Evolutionary conservation across 1,284 basidiomycete species (phyloP).

Genomic region (Puccinia coronata): DNA sequence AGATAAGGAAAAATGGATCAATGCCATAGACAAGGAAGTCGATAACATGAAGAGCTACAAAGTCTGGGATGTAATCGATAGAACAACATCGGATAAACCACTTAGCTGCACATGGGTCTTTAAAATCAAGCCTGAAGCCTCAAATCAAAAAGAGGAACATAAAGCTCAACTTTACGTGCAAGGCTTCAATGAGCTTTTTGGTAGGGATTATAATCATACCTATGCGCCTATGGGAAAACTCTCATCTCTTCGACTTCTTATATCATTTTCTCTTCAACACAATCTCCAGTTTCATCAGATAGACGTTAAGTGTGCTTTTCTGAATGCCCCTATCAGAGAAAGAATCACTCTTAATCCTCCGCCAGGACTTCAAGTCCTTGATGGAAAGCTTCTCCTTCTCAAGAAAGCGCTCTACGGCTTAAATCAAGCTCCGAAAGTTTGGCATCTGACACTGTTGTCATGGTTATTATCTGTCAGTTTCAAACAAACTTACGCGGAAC

Average conservation of each 20-base stretch:
- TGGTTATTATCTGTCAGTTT: neutral
- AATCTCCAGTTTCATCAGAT: conserved; percentile 60
- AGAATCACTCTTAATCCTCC: conserved; percentile 60
- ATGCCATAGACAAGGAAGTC: too few species aligned
- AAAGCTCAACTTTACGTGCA: conserved; percentile 62
- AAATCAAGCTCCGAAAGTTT: neutral
- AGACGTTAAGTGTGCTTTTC: conserved; percentile 61
- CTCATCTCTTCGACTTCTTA: conserved; percentile 57
- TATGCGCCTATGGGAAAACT: conserved; percentile 61
- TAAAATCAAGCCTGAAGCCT: conserved; percentile 58
- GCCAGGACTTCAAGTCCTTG: neutral
- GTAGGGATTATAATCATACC: conserved; percentile 62
- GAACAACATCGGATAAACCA: too few species aligned
- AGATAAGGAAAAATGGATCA: too few species aligned
- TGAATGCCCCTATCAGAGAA: conserved; percentile 61
- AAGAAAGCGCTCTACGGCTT: conserved; percentile 50
- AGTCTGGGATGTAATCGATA: too few species aligned
- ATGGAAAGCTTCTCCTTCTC: neutral
- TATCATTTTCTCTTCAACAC: conserved; percentile 59
- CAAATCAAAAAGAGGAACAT: conserved; percentile 56
- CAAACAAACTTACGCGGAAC: neutral
- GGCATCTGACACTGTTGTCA: neutral
- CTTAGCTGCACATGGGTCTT: too few species aligned
- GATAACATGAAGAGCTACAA: too few species aligned
- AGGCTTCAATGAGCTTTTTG: conserved; percentile 61